Base-by-base conservation (phyloP, 169 alveolate species). In the Cryptosporidium sp. region DNA sequence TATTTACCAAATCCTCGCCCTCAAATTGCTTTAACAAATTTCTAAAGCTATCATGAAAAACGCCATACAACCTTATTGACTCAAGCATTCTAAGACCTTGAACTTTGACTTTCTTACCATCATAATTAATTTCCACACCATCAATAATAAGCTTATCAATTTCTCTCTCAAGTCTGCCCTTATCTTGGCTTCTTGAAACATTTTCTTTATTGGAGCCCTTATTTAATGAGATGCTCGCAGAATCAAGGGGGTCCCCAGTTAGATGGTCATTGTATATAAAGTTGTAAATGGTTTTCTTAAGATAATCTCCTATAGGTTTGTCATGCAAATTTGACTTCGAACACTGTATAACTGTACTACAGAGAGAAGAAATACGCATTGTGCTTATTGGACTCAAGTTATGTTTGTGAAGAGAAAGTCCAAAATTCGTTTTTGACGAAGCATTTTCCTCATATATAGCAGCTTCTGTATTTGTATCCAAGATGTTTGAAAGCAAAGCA, bases 71-170 rank as follows among this genome's bases (percentile, higher is more conserved):
- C 50, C 89, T 58, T 21, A 80, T 61, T 4, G 80, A 69, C 70
- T 80, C 89, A 23, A 80, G 68, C 26, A 48, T 65, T n/a, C 89
- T 59, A 21, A 80, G 31, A 8, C 89, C 89, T 29, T 45, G 29
- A 21, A 80, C 8, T 16, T 80, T 59, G 55, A 73, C 37, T n/a
- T 9, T 55, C 9, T 65, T 80, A 16, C 43, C 37, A 5, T 80
- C 2, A 31, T 58, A 26, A 37, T 14, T 61, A n/a, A 80, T 80
- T 62, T 62, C 69, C 0, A 62, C 33, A 2, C 89, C 89, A 1
- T 65, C 75, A 61, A 65, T 35, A 10, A 80, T 80, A 18, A 37
- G 45, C 29, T n/a, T 62, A 29, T 58, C 74, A 65, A 80, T 33
- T 80, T 45, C 31, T 29, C 33, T 39, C 43, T 80, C 89, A 18